Evolutionary conservation across 352 stramenopile genomes (phyloP).

Genomic region (Phytophthora brassicae): DNA sequence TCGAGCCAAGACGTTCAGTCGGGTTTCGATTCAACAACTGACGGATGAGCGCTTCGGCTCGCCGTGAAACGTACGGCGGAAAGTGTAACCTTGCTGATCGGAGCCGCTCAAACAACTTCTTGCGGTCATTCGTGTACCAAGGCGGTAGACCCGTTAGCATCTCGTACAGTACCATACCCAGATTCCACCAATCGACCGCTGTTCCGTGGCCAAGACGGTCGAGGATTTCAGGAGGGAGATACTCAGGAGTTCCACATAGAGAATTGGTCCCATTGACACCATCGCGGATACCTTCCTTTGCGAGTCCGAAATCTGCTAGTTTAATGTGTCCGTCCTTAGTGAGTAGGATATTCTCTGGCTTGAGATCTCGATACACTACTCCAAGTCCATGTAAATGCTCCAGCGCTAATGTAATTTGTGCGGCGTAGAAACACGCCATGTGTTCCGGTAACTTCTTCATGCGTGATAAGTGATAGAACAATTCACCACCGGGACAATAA

Average conservation of each 20-base stretch:
- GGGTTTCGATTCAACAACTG: conserved; percentile 83
- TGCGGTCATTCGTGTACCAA: conserved; percentile 89
- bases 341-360: conserved; percentile 76
- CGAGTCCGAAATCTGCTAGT: conserved; percentile 86
- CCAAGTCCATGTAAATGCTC: conserved; percentile 82
- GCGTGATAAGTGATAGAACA: conserved; percentile 87
- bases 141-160: conserved; percentile 83
- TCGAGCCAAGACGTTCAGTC: conserved; percentile 61
- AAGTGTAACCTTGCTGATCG: conserved; percentile 80
- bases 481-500: conserved; percentile 86
- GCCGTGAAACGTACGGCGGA: conserved; percentile 79
- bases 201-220: conserved; percentile 84
- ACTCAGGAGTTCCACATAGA: conserved; percentile 87
- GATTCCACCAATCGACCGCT: conserved; percentile 93
- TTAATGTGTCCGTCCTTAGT: conserved; percentile 87
- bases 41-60: conserved; percentile 73
- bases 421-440: conserved; percentile 89
- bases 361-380: conserved; percentile 84
- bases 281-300: conserved; percentile 78
- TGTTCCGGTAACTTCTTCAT: conserved; percentile 89
- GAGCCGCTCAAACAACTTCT: conserved; percentile 88
- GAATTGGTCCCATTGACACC: conserved; percentile 73
- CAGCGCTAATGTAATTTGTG: conserved; percentile 84
- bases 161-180: conserved; percentile 83
- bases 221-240: conserved; percentile 86